Base-by-base conservation (phyloP, 2,329 filamentous ascomycete species). In the Neocatenulostroma microsporum region DNA sequence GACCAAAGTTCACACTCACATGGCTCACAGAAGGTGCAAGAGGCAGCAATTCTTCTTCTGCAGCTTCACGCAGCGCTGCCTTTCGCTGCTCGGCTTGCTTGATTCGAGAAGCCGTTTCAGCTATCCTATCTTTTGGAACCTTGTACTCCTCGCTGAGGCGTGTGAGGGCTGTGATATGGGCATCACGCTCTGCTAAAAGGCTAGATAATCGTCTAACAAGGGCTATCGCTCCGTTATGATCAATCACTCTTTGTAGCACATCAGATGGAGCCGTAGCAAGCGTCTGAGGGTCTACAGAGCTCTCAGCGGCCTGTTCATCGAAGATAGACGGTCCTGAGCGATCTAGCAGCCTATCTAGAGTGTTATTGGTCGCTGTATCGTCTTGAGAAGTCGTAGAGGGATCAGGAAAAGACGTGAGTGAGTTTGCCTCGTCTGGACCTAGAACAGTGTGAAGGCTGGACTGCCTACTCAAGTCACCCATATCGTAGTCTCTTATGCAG, bases 111-210 rank as follows among this genome's bases (percentile, higher is more conserved):
- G 46, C 40, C 30, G 51, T 48, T 25, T 52, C 54, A 8, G 39
- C 42, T 23, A 58, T 48, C 4, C 52, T 42, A 14, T 49, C 45
- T 13, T 38, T 26, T 4, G 55, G 55, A 7, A 57, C 46, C 12
- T 52, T 53, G 34, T 53, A 56, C 36, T 58, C 55, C 36, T 58
- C 51, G 9, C 51, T 52, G 13, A 58, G 36, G 7, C 54, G 46
- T 18, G 49, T 56, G 33, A 58, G 40, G 9, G 55, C 55, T 10
- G 55, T 57, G 15, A 58, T 51, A 39, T 57, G 54, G 8, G 55
- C 55, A 47, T 58, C 55, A 17, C 55, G 41, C 41, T 57, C 49
- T 11, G 55, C 55, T 14, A 58, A 41, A 20, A 54, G 36, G 7
- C 40, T 42, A 6, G 53, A 45, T 27, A 58, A 37, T 24, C 53